These are phyloP conservation scores for Colletotrichum cordylinicola DNA, from an alignment of 2,329 filamentous ascomycete genomes.

Conservation along the genomic window DNA sequence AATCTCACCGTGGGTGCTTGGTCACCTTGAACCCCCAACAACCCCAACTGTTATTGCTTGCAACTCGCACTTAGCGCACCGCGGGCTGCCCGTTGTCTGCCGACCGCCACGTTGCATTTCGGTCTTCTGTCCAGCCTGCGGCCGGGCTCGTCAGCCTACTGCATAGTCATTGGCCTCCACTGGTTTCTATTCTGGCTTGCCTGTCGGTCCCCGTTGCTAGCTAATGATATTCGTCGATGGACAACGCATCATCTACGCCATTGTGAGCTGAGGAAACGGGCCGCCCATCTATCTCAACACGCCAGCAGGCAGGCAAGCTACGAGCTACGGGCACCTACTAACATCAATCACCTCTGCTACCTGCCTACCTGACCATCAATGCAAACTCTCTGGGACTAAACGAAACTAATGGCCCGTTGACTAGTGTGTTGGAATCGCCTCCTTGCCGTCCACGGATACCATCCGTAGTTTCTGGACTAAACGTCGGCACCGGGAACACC, in stretches of 20 bases:
- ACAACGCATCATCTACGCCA: not conserved
- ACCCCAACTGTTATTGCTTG: too few species aligned
- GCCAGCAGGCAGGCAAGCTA: too few species aligned
- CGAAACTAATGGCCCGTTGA: not conserved
- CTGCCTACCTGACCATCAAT: not conserved
- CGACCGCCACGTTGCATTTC: conserved; percentile 4
- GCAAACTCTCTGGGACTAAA: not conserved
- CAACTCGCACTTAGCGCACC: too few species aligned
- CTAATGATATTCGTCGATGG: not conserved
- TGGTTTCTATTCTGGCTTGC: not conserved
- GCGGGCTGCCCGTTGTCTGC: not conserved
- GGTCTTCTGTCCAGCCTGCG: not conserved
- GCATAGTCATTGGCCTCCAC: not conserved
- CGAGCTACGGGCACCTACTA: too few species aligned
- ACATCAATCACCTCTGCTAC: too few species aligned
- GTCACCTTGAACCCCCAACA: too few species aligned
- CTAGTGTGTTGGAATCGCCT: not conserved
- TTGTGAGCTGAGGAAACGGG: conserved; percentile 16
- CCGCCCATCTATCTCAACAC: not conserved
- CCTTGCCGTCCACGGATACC: not conserved
- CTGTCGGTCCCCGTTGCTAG: not conserved
- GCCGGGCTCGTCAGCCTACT: not conserved
- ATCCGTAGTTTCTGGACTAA: not conserved
- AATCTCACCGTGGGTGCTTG: too few species aligned
- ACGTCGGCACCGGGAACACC: conserved; percentile 1